phyloP scores from a whole-genome alignment of 148 eudicot species.

The Fagopyrum tataricum region DNA sequence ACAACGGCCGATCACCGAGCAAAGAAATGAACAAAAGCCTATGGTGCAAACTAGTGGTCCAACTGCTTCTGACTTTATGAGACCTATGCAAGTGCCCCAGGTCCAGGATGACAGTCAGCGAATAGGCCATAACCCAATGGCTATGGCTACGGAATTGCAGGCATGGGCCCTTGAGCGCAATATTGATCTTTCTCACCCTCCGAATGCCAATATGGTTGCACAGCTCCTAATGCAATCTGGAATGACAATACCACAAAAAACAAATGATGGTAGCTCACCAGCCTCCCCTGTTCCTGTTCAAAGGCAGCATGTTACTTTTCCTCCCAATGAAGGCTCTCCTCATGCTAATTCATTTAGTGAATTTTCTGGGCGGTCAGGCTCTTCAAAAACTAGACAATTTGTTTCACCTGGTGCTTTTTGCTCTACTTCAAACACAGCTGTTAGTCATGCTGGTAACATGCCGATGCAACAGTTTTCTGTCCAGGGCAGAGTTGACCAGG shows the following conservation, averaged over 20 bases:
- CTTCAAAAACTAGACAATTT: slow-evolving; percentile 53
- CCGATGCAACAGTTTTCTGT: slow-evolving; percentile 40
- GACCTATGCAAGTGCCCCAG: slow-evolving; percentile 46
- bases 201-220: slow-evolving; percentile 71
- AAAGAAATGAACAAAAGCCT: slow-evolving; percentile 52
- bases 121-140: slow-evolving; percentile 43
- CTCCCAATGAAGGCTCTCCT: slow-evolving; percentile 69
- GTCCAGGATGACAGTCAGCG: slow-evolving; percentile 48
- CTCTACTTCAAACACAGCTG: slow-evolving; percentile 30
- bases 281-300: slow-evolving; percentile 41
- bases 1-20: slow-evolving; percentile 40
- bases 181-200: slow-evolving; percentile 79
- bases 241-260: slow-evolving; percentile 63
- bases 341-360: slow-evolving; percentile 78
- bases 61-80: slow-evolving; percentile 31
- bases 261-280: slow-evolving; percentile 59
- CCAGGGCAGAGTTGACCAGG: slow-evolving; percentile 53
- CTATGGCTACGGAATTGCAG: slow-evolving; percentile 86
- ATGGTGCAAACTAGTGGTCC: slow-evolving; percentile 32
- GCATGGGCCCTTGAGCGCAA: slow-evolving; percentile 80
- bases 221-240: slow-evolving; percentile 83
- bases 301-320: slow-evolving; percentile 66
- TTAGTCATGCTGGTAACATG: slow-evolving; percentile 27
- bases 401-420: slow-evolving; percentile 44
- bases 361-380: slow-evolving; percentile 60